Base-by-base conservation (phyloP, 192 early-diverging fungal genomes). In the Blastocladiella britannica region DNA sequence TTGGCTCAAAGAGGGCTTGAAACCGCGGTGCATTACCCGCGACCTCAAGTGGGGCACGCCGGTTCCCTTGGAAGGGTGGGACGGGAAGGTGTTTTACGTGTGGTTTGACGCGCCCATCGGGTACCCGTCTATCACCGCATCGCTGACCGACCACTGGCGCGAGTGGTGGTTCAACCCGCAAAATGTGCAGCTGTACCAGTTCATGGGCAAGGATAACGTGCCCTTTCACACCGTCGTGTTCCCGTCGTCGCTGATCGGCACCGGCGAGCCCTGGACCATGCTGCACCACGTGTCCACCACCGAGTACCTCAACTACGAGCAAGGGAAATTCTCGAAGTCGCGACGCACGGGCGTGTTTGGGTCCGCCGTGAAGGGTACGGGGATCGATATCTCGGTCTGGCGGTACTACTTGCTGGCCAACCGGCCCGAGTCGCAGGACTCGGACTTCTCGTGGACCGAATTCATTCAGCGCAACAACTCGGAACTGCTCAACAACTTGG, bases 131-230 rank as follows among this genome's bases (percentile, higher is more conserved):
- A 99, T 99, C 66, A 97, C 93, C 1, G 91, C 93, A 37, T 91
- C 82, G 56, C 95, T 95, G 69, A 93, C 93, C 4, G 61, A 69
- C 55, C 82, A 93, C 25, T 95, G 93, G 93, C 79, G 91, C 68
- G 77, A 86, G 63, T 99, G 95, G 95, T 99, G 95, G 93, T 93
- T 93, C 77, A 95, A 99, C 72, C 91, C 91, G 0, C 75, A 89
- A 23, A 67, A 99, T 52, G 92, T 99, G 55, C 76, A 88, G 67
- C 78, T 97, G 63, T 97, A 87, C 75, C 93, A 99, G 75, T 99
- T 99, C 66, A 96, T 99, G 93, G 95, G 95, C 62, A 99, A 99
- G 73, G 95, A 99, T 68, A 99, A 99, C 58, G 92, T 99, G 22
- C 91, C 90, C 37, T 99, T 99, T 82, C 95, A 99, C 66, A 88